Evolutionary conservation across 305 asterid species (phyloP).

Genomic region (Rubia peregrina): DNA sequence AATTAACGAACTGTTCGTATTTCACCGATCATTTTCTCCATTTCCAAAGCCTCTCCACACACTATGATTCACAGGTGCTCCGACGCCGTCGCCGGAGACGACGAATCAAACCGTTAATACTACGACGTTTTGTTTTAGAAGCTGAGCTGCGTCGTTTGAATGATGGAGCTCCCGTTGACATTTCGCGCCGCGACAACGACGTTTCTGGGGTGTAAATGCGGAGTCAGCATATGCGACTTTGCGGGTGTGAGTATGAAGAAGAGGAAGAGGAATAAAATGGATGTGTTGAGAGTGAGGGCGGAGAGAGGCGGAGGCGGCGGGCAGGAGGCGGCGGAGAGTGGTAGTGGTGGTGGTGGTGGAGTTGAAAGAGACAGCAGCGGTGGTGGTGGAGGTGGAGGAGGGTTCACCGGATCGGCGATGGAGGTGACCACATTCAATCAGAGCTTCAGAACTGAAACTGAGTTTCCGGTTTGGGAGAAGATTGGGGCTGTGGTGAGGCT

Average conservation of each 20-base stretch:
- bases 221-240: conserved; percentile 21
- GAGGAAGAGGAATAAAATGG: conserved; percentile 22
- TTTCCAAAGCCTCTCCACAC: conserved; percentile 1
- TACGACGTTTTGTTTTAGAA: background rate
- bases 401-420: conserved; percentile 55
- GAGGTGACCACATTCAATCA: conserved; percentile 83
- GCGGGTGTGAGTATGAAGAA: conserved; percentile 20
- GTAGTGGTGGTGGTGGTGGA: conserved; percentile 27
- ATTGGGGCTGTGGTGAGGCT: conserved; percentile 89
- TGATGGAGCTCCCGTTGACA: conserved; percentile 41
- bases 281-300: conserved; percentile 16
- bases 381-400: conserved; percentile 29
- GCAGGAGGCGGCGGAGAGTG: conserved; percentile 43
- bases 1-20: background rate
- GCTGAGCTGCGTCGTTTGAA: conserved; percentile 7
- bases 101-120: conserved; percentile 1
- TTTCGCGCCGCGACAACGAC: conserved; percentile 36
- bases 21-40: background rate
- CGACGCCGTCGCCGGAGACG: conserved; percentile 19
- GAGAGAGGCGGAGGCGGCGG: conserved; percentile 48
- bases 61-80: background rate
- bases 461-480: conserved; percentile 81
- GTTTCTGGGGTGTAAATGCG: conserved; percentile 25
- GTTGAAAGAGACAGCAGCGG: conserved; percentile 30
- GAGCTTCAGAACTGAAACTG: conserved; percentile 46